phyloP scores from a whole-genome alignment of 352 stramenopile species.

The Phytophthora sp. region DNA sequence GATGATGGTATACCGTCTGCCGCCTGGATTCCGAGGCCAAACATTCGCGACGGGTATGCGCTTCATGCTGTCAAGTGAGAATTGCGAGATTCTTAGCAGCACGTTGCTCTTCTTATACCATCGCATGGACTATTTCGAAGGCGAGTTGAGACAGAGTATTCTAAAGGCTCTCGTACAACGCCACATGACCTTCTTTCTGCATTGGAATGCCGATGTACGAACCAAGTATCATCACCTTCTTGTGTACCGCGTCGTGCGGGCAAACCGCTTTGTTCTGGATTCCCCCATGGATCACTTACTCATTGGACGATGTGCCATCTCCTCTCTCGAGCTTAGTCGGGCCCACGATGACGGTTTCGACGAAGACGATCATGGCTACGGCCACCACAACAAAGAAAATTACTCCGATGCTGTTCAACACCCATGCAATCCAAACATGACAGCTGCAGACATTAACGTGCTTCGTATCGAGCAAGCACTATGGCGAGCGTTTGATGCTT shows the following conservation, averaged over 20 bases:
- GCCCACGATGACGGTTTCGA: slow-evolving; percentile 29
- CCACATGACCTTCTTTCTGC: slow-evolving; percentile 79
- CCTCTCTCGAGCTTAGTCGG: slow-evolving; percentile 38
- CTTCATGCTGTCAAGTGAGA: slow-evolving; percentile 76
- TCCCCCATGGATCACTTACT: slow-evolving; percentile 76
- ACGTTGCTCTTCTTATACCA: slow-evolving; percentile 78
- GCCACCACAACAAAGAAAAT: slow-evolving; percentile 11
- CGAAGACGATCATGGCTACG: slow-evolving; percentile 29
- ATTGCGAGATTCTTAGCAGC: slow-evolving; percentile 72
- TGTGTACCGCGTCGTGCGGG: slow-evolving; percentile 66
- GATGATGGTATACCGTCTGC: slow-evolving; percentile 54
- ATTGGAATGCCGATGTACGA: slow-evolving; percentile 79
- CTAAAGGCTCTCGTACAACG: slow-evolving; percentile 76
- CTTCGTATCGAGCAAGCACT: slow-evolving; percentile 69
- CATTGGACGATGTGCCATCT: slow-evolving; percentile 55
- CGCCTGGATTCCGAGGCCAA: slow-evolving; percentile 49
- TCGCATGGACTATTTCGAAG: slow-evolving; percentile 74
- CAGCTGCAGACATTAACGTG: slow-evolving; percentile 47
- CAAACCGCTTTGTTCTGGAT: slow-evolving; percentile 67
- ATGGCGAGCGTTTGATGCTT: slow-evolving; percentile 81
- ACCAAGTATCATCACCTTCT: slow-evolving; percentile 79
- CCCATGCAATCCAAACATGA: slow-evolving; percentile 44
- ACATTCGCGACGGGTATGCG: slow-evolving; percentile 64
- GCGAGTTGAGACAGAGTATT: slow-evolving; percentile 66
- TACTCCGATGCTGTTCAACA: slow-evolving; percentile 16